Base-by-base conservation (phyloP, 108 stramenopile genomes). In the Mayamaea pseudoterrestris region DNA sequence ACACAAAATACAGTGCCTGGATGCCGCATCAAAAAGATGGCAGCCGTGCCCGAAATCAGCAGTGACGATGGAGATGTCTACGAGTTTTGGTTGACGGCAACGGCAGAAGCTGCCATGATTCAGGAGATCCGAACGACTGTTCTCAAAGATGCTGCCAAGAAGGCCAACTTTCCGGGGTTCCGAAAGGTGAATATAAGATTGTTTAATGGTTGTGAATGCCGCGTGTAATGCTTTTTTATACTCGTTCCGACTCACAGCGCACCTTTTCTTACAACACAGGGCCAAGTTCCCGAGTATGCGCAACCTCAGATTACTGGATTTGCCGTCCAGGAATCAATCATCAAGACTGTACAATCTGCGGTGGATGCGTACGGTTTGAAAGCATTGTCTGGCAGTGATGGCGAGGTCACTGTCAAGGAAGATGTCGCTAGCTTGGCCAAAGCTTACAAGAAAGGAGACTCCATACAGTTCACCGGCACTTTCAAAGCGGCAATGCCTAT, bases 101-200 rank as follows among this genome's bases (percentile, higher is more conserved):
- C 41, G 0, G 80, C 75, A 5, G 63, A 74, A 23, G 82, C 75
- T 5, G 50, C 48, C 20, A 35, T 75, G 48, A 64, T 90, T n/a
- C 74, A 78, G 39, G 50, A 80, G 53, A 27, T 75, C 25, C 57
- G 76, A 25, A 44, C 50, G 26, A 50, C 63, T 46, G 73, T 79
- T n/a, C 60, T 83, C 27, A 90, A 83, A 60, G 80, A 90, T 44
- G 71, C 80, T 12, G 41, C 64, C 18, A 84, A 76, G 53, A 85
- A 83, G 64, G 87, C 82, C 6, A 79, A 84, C 50, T 89, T 84
- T 45, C 87, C 87, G 20, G 87, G 87, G 12, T 82, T 89, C 58
- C 55, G 87, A 50, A 84, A 77, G 71, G 78, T 71, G 57, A 42
- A 55, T 31, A 35, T 30, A 16, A 29, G 35, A 48, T 44, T 28